A percentile compares a stretch with the other conserved stretches of the same genome.
phyloP scores from a whole-genome alignment of 2,329 filamentous ascomycete genomes.

The Stenocarpella maydis region DNA sequence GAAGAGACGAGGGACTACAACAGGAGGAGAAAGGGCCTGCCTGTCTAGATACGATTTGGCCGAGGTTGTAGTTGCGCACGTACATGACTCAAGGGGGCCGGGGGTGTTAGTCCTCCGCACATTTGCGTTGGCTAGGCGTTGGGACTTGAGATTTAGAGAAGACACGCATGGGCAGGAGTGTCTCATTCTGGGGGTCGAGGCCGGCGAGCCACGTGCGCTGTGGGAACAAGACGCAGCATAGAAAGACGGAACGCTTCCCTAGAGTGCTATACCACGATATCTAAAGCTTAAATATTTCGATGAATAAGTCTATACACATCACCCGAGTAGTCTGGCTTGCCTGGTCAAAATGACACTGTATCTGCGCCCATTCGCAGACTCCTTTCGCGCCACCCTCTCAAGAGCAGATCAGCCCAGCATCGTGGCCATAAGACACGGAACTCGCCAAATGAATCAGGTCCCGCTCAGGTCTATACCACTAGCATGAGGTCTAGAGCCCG shows the following conservation, averaged over 20 bases:
- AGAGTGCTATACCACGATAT: constrained; percentile 7
- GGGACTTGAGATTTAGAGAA: not conserved
- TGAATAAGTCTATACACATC: not conserved
- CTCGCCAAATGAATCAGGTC: not conserved
- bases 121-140: constrained; percentile 31
- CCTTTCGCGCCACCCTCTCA: too few relatives aligned
- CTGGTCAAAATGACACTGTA: too few relatives aligned
- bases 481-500: too few relatives aligned
- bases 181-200: not conserved
- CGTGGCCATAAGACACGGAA: not conserved
- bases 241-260: constrained; percentile 9
- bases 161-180: not conserved
- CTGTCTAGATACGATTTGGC: not conserved
- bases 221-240: not conserved
- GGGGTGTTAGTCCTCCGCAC: not conserved
- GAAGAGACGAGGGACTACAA: constrained; percentile 53
- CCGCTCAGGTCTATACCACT: too few relatives aligned
- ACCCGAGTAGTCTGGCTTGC: not conserved
- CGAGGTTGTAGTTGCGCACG: not conserved
- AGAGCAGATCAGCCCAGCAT: not conserved
- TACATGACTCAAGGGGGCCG: not conserved
- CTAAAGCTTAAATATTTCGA: not conserved
- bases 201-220: not conserved
- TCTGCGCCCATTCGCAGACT: not conserved
- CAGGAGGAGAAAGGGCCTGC: constrained; percentile 32